These are phyloP conservation scores for Marchantia paleacea DNA, from an alignment of 225 moss, liverwort and hornwort species.

Conservation along the genomic window DNA sequence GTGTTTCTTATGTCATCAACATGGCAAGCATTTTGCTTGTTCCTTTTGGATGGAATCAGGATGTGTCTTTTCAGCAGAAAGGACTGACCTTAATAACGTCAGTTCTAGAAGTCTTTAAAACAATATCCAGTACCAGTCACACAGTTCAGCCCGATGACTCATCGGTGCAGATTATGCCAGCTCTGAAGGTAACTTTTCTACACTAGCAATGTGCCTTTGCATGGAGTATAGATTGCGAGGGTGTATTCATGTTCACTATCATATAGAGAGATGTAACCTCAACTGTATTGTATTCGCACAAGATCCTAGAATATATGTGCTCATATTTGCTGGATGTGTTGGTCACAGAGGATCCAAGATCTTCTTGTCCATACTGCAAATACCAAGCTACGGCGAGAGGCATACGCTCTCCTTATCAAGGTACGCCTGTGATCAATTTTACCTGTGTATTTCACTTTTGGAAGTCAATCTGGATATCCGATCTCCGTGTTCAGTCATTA, in stretches of 20 bases:
- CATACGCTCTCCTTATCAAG: slow-evolving; percentile 46
- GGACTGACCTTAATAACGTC: slow-evolving; percentile 53
- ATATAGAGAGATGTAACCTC: neutral
- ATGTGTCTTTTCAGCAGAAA: slow-evolving; percentile 16
- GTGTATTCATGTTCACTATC: neutral
- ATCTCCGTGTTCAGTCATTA: no score
- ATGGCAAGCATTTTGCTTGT: slow-evolving; percentile 57
- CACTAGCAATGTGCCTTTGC: neutral
- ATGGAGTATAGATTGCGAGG: neutral
- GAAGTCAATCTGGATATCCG: no score
- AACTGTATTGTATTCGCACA: neutral
- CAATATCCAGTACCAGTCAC: slow-evolving; percentile 32
- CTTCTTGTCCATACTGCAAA: slow-evolving; percentile 51
- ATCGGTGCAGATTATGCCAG: slow-evolving; percentile 47
- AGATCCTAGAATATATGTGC: neutral
- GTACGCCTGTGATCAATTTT: no score
- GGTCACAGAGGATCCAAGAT: slow-evolving; percentile 58
- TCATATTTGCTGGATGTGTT: neutral
- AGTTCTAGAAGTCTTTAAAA: slow-evolving; percentile 47
- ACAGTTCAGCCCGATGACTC: slow-evolving; percentile 37
- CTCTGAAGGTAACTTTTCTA: slow-evolving; percentile 57
- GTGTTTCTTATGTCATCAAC: slow-evolving; percentile 45
- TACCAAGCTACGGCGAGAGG: slow-evolving; percentile 52
- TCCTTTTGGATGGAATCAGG: slow-evolving; percentile 29
- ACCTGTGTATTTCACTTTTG: no score